phyloP scores from a whole-genome alignment of 2,329 filamentous ascomycete species.

The Colletotrichum gigasporum region DNA sequence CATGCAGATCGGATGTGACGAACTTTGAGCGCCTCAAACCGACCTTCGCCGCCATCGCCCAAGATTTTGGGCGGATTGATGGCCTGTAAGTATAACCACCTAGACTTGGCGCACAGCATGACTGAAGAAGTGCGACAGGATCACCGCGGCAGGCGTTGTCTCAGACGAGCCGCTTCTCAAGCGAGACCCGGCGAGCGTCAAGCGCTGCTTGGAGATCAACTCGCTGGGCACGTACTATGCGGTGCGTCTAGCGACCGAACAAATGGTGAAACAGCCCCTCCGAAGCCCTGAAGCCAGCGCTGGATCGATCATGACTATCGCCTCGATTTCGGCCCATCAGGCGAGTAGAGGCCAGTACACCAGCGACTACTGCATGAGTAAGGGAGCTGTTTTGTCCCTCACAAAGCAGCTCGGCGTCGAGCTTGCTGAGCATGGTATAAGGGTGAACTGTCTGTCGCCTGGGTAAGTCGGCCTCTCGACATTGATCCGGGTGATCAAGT shows the following conservation, averaged over 20 bases:
- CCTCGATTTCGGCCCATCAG: constrained; percentile 42
- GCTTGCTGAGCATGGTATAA: constrained; percentile 31
- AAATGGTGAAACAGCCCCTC: constrained; percentile 43
- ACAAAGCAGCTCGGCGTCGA: constrained; percentile 50
- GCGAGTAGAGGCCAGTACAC: constrained; percentile 42
- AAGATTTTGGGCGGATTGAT: constrained; percentile 35
- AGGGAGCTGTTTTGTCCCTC: constrained; percentile 55
- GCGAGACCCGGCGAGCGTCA: constrained; percentile 36
- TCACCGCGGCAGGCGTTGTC: constrained; percentile 40
- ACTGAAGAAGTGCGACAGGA: too few relatives aligned
- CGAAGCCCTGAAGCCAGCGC: constrained; percentile 35
- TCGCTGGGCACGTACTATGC: constrained; percentile 45
- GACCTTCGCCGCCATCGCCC: constrained; percentile 34
- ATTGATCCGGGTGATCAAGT: too few relatives aligned
- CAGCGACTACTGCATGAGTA: constrained; percentile 54
- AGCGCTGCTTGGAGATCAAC: constrained; percentile 39
- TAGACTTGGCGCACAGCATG: too few relatives aligned
- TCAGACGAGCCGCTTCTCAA: constrained; percentile 40
- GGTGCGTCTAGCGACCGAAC: constrained; percentile 44
- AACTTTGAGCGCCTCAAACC: constrained; percentile 29
- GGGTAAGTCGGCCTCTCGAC: constrained; percentile 36
- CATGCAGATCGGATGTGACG: constrained; percentile 33
- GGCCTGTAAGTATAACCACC: constrained; percentile 34
- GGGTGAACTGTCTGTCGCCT: constrained; percentile 46
- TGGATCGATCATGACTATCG: constrained; percentile 44